Conservation (phyloP, 2,329 filamentous ascomycete genomes). For the Diaporthe humulicola region DNA sequence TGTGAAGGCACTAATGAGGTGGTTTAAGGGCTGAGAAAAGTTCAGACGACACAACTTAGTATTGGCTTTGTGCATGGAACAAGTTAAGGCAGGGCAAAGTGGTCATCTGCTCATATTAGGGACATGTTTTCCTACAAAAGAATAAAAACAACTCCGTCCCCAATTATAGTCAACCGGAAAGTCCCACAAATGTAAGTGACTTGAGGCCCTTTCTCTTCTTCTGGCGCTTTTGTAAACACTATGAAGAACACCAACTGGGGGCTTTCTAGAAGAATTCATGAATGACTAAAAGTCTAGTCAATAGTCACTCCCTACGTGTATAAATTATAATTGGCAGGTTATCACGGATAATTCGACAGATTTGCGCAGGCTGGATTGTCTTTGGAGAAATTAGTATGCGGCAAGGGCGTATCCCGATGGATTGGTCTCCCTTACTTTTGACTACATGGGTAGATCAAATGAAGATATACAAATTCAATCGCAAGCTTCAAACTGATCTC, state of each 20-base stretch:
- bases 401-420: background rate
- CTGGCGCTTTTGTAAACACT: background rate
- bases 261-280: rapidly evolving
- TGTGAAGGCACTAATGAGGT: background rate
- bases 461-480: background rate
- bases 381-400: background rate
- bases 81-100: too few species aligned
- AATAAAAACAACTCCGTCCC: too few species aligned
- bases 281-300: background rate
- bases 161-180: background rate
- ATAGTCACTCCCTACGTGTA: background rate
- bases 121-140: too few species aligned
- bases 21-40: background rate
- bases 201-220: background rate
- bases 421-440: background rate
- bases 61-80: background rate
- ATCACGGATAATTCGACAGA: background rate
- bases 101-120: too few species aligned
- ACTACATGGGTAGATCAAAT: background rate
- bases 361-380: background rate
- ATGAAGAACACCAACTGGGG: background rate
- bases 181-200: background rate
- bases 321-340: background rate
- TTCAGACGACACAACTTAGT: too few species aligned
- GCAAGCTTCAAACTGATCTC: background rate